Evolutionary conservation across 2,329 filamentous ascomycete genomes (phyloP).

Genomic region (Aspergillus awamori): DNA sequence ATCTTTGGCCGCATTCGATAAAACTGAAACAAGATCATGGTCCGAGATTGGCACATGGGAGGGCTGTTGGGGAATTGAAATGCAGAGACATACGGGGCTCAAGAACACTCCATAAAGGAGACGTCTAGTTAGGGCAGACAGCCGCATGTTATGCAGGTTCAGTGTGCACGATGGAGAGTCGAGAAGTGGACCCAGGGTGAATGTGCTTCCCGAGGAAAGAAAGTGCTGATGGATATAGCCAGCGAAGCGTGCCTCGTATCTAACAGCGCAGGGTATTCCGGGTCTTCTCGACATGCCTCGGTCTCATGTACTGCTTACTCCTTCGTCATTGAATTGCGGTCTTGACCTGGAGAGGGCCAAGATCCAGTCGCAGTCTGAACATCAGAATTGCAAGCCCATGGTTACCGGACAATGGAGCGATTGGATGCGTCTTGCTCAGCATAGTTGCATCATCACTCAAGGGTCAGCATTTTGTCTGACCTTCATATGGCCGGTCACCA

Average conservation of each 20-base stretch:
- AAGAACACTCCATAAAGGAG: background rate
- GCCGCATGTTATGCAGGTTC: background rate
- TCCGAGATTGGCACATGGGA: background rate
- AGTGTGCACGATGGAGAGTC: background rate
- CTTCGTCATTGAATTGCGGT: background rate
- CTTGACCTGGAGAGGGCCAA: background rate
- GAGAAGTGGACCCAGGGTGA: background rate
- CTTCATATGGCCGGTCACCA: background rate
- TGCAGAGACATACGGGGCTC: background rate
- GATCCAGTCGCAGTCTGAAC: background rate
- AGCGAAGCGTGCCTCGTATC: background rate
- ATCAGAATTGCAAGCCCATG: background rate
- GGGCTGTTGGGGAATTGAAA: background rate
- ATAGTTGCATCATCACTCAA: background rate
- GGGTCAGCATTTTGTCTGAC: constrained; percentile 4
- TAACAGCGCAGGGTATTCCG: background rate
- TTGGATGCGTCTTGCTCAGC: background rate
- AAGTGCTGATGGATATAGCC: background rate
- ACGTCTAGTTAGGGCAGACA: background rate
- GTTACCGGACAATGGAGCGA: background rate
- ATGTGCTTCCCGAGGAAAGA: background rate
- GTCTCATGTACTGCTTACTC: background rate
- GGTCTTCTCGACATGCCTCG: background rate
- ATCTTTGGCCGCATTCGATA: constrained; percentile 4
- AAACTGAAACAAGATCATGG: constrained; percentile 3